A percentile compares a stretch with the other conserved stretches of the same genome.
Evolutionary conservation across 2,329 filamentous ascomycete species (phyloP).

Genomic region (Xylogone sp.): DNA sequence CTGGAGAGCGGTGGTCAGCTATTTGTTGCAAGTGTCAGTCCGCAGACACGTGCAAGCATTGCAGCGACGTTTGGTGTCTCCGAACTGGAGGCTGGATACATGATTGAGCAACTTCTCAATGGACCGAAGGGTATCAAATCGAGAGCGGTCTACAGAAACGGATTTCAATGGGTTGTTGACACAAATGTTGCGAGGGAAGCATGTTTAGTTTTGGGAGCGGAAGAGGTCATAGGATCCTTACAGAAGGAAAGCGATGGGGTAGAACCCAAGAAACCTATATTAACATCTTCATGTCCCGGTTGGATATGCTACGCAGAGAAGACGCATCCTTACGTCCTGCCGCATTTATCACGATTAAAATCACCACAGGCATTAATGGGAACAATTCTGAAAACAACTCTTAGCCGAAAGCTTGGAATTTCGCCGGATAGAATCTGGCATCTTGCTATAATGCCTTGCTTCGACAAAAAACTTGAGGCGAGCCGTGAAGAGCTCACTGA

Average conservation of each 20-base stretch:
- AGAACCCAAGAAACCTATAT: constrained; percentile 51
- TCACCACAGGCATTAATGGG: constrained; percentile 91
- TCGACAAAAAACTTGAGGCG: constrained; percentile 98
- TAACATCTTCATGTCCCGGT: constrained; percentile 89
- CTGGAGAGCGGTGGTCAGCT: constrained; percentile 62
- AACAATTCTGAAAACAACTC: constrained; percentile 81
- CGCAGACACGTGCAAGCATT: constrained; percentile 84
- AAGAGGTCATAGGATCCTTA: constrained; percentile 57
- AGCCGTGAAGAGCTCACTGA: constrained; percentile 90
- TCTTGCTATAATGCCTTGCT: constrained; percentile 94
- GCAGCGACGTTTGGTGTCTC: constrained; percentile 78
- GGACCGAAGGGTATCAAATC: constrained; percentile 65
- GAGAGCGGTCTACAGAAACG: constrained; percentile 69
- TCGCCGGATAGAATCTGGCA: constrained; percentile 85
- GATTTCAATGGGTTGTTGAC: constrained; percentile 86
- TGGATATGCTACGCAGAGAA: constrained; percentile 99
- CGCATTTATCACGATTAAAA: constrained; percentile 86
- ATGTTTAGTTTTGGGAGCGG: constrained; percentile 73
- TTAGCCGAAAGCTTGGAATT: constrained; percentile 70
- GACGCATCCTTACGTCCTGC: constrained; percentile 89
- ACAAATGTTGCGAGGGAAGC: constrained; percentile 81
- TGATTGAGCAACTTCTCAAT: constrained; percentile 77
- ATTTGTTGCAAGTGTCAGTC: constrained; percentile 89
- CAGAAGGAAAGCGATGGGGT: constrained; percentile 8
- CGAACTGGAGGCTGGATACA: constrained; percentile 69